A percentile compares a stretch with the other conserved stretches of the same genome.
phyloP scores from a whole-genome alignment of 371 early-diverging fungal genomes.

The Lichtheimia ornata region DNA sequence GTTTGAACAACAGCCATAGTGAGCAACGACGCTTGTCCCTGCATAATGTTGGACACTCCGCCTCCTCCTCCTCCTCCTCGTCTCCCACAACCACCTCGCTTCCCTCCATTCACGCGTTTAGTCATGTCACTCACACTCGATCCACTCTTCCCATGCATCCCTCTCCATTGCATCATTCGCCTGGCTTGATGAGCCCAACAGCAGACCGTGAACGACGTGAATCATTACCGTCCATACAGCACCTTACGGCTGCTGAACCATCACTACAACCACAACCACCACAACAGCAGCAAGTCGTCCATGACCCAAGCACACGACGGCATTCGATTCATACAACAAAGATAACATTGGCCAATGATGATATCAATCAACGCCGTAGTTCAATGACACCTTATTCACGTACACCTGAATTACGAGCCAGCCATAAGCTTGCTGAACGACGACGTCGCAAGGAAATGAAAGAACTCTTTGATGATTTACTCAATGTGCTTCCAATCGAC shows the following conservation, averaged over 20 bases:
- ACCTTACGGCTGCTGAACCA: conserved; percentile 20
- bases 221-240: conserved; percentile 39
- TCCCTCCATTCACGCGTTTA: too few species aligned
- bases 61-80: not conserved
- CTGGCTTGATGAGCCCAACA: not conserved
- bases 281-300: not conserved
- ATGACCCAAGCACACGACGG: conserved; percentile 7
- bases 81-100: too few species aligned
- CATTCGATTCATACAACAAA: conserved; percentile 14
- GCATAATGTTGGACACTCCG: conserved; percentile 2
- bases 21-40: not conserved
- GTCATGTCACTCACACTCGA: too few species aligned
- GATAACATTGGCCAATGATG: not conserved
- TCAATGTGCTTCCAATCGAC: conserved; percentile 68
- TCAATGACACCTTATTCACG: conserved; percentile 45
- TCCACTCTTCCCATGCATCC: not conserved
- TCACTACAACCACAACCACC: not conserved
- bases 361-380: not conserved
- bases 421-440: conserved; percentile 80
- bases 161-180: not conserved
- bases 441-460: conserved; percentile 82
- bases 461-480: conserved; percentile 78
- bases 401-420: conserved; percentile 59
- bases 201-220: conserved; percentile 30
- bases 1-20: not conserved